phyloP scores from a whole-genome alignment of 352 stramenopile species.

The Saprolegnia diclina region DNA sequence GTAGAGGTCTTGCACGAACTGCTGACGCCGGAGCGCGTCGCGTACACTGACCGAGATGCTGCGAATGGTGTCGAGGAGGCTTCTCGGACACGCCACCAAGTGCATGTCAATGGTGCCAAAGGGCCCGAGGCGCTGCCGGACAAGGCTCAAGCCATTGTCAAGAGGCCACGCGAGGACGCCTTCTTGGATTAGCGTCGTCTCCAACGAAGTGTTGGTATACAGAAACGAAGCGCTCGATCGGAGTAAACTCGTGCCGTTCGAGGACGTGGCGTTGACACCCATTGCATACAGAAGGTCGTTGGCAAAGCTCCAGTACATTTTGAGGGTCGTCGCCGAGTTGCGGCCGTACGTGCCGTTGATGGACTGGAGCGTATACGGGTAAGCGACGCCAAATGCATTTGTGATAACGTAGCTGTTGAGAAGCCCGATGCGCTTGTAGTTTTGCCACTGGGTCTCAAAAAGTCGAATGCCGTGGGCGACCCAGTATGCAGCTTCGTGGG shows the following conservation, averaged over 20 bases:
- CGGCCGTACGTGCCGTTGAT: neutral
- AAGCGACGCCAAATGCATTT: neutral
- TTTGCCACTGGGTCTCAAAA: conserved; percentile 14
- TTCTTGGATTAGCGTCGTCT: neutral
- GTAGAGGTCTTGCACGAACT: neutral
- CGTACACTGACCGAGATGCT: neutral
- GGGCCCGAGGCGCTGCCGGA: neutral
- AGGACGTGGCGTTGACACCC: neutral
- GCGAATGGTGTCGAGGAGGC: no score
- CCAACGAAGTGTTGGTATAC: neutral
- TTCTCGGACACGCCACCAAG: neutral
- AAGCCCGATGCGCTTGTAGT: neutral
- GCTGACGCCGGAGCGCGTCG: neutral
- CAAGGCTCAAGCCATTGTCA: neutral
- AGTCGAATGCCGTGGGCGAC: neutral
- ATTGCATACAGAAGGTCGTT: neutral
- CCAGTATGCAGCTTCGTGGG: neutral
- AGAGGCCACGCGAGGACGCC: neutral
- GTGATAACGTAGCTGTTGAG: neutral
- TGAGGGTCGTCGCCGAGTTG: neutral
- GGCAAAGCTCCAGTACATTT: conserved; percentile 23
- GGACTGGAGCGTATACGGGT: neutral
- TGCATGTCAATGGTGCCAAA: neutral
- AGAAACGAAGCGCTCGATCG: neutral
- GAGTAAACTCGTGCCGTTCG: neutral